Conservation (phyloP, 371 early-diverging fungal genomes). For the Mucor indicus region DNA sequence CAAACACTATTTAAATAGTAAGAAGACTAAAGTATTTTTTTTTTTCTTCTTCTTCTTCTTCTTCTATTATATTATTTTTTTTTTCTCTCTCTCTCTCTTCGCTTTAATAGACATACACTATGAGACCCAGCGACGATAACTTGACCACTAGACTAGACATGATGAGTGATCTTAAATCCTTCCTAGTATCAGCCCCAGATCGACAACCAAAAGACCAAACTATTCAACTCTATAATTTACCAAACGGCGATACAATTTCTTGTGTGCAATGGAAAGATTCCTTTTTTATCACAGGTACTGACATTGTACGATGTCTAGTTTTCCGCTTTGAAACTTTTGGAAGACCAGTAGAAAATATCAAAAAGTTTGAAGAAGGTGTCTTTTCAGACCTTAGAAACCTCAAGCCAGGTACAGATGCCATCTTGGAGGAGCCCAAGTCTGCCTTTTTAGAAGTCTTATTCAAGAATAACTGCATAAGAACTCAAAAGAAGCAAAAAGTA, state of each 20-base stretch:
- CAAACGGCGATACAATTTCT: slow-evolving; percentile 79
- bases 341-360: slow-evolving; percentile 58
- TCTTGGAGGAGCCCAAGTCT: slow-evolving; percentile 75
- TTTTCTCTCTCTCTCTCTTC: too few relatives aligned
- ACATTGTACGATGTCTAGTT: slow-evolving; percentile 76
- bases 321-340: slow-evolving; percentile 73
- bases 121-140: slow-evolving; percentile 34
- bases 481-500: slow-evolving; percentile 91
- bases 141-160: slow-evolving; percentile 29
- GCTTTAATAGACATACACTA: too few relatives aligned
- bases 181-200: slow-evolving; percentile 53
- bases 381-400: slow-evolving; percentile 81
- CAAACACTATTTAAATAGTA: too few relatives aligned
- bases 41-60: too few relatives aligned
- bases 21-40: too few relatives aligned
- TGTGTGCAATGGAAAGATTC: slow-evolving; percentile 67
- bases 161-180: slow-evolving; percentile 51
- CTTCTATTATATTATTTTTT: too few relatives aligned
- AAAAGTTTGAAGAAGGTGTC: slow-evolving; percentile 91
- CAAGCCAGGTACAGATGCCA: slow-evolving; percentile 82
- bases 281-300: slow-evolving; percentile 78
- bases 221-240: slow-evolving; percentile 33
- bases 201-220: slow-evolving; percentile 27
- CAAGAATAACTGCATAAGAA: slow-evolving; percentile 80
- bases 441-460: slow-evolving; percentile 77